Base-by-base conservation (phyloP, 2,329 filamentous ascomycete genomes). In the Lasiodiplodia gonubiensis region DNA sequence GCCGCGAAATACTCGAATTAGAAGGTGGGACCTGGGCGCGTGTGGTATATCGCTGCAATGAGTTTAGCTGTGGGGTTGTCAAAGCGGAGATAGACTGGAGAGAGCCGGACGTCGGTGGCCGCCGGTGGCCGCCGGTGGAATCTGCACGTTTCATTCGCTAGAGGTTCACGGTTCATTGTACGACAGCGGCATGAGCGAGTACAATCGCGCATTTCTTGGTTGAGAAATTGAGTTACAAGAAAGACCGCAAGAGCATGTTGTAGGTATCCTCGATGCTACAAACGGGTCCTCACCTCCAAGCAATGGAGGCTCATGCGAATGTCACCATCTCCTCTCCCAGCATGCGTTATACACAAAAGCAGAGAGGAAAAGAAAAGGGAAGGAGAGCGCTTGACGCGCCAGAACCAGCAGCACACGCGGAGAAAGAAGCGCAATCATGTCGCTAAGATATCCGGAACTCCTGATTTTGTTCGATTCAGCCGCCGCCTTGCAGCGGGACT, bases 201-300 rank as follows among this genome's bases (percentile, higher is more conserved):
- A 48, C 23, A 48, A 46, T 51, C 46, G 42, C 59, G 21, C 49
- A 48, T 51, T 6, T 2, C 51, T 63, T 51, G 42, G 42, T 52
- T 51, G n/a, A 51, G 30, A 67, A 42, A 46, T 48, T 59, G 49
- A 42, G 53, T 48, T 67, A 60, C 65, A 61, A 48, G 35, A 78
- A 75, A 74, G 75, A 76, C 76, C 76, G 73, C 76, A 77, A 76
- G 79, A 76, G 79, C 80, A 80, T 73, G 78, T 63, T 78, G 75
- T 77, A 80, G 80, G 79, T 77, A 77, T 82, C 80, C 80, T 82
- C 79, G 79, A 82, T 79, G 75, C 77, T 37, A 67, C 76, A 80
- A 75, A 77, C 75, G 75, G 74, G 75, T 78, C 77, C 77, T 79
- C 74, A 73, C 78, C 72, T 76, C 72, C 70, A 73, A 74, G 76